These are phyloP conservation scores for Ambrosia trifida DNA, from an alignment of 129 eudicot species.

Conservation along the genomic window DNA sequence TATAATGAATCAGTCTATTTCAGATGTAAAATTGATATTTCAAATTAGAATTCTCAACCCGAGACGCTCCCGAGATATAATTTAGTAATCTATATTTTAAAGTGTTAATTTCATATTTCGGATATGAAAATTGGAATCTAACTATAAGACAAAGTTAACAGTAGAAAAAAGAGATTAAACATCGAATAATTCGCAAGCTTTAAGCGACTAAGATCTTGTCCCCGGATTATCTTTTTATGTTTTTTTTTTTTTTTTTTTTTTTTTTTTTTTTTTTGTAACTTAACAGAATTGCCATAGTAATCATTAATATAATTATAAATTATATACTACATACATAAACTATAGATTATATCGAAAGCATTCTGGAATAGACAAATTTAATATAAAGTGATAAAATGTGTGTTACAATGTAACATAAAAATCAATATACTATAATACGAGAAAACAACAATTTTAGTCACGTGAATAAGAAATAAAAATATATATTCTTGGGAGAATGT, in stretches of 20 bases:
- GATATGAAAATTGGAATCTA: conserved; percentile 29
- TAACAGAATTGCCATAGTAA: background rate
- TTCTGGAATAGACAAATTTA: too few species aligned
- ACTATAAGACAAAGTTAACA: conserved; percentile 25
- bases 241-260: conserved; percentile 2
- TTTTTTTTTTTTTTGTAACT: background rate
- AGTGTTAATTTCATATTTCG: background rate
- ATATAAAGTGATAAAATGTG: too few species aligned
- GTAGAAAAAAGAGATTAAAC: conserved; percentile 26
- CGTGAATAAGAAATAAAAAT: too few species aligned
- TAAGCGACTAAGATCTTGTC: conserved; percentile 51
- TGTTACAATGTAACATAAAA: too few species aligned
- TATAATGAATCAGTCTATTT: too few species aligned
- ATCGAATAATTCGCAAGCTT: conserved; percentile 37
- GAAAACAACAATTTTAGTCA: too few species aligned
- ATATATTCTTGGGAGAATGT: too few species aligned
- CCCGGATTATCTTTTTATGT: conserved; percentile 21
- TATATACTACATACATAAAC: background rate
- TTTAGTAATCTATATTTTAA: background rate
- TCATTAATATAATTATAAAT: background rate
- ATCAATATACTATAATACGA: too few species aligned
- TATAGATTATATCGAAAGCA: too few species aligned
- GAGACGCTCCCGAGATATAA: too few species aligned
- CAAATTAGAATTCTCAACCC: too few species aligned
- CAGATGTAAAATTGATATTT: too few species aligned